Evolutionary conservation across 2,329 filamentous ascomycete genomes (phyloP).

Genomic region (Tolypocladium ophioglossoides): DNA sequence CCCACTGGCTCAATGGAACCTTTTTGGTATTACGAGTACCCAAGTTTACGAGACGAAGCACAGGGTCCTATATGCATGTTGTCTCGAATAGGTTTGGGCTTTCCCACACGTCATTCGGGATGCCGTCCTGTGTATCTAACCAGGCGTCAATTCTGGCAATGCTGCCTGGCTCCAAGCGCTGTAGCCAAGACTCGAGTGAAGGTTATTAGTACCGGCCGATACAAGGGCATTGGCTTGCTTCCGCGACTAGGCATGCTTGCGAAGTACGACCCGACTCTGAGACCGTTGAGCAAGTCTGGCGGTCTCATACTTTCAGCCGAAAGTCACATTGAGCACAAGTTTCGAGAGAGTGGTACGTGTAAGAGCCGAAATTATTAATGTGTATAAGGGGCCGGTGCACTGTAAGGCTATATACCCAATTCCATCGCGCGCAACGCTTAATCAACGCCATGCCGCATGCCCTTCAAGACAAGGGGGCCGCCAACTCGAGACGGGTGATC

Average conservation of each 20-base stretch:
- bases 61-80: no score
- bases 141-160: no score
- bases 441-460: neutral
- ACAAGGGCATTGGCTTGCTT: neutral
- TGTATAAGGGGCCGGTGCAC: neutral
- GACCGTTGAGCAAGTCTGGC: no score
- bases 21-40: no score
- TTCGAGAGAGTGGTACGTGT: neutral
- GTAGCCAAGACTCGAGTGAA: no score
- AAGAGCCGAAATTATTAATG: neutral
- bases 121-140: no score
- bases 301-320: neutral
- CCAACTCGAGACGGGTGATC: neutral
- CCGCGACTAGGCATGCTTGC: neutral
- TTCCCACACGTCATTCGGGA: no score
- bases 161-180: no score
- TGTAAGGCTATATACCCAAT: neutral
- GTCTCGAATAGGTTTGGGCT: no score
- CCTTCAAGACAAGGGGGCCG: neutral
- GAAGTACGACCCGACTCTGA: neutral
- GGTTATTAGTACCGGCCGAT: no score
- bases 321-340: neutral
- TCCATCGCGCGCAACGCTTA: neutral
- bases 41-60: no score
- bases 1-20: neutral